Conservation (phyloP, 306 rosid species). For the Nissolia schottii region DNA sequence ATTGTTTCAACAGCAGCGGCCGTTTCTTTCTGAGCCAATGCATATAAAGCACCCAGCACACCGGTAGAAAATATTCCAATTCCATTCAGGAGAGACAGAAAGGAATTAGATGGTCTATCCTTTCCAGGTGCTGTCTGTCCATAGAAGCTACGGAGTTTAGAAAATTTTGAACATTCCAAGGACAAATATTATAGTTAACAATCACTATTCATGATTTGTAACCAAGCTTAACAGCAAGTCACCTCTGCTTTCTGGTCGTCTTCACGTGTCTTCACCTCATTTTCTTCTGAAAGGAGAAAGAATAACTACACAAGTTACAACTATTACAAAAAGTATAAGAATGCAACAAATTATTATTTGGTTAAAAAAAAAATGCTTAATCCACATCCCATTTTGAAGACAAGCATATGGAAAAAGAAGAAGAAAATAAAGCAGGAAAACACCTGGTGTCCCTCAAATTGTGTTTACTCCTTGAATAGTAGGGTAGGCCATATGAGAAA, state of each 20-base stretch:
- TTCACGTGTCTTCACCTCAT: slow-evolving; percentile 37
- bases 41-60: slow-evolving; percentile 65
- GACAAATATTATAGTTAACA: slow-evolving; percentile 6
- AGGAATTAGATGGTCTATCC: slow-evolving; percentile 37
- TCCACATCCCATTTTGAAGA: not conserved
- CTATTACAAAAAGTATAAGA: not conserved
- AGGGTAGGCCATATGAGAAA: not conserved
- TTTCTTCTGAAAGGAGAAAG: slow-evolving; percentile 48
- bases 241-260: slow-evolving; percentile 58
- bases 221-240: slow-evolving; percentile 30
- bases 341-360: not conserved
- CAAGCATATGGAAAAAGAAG: not conserved
- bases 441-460: not conserved
- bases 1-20: slow-evolving; percentile 37
- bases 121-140: slow-evolving; percentile 40
- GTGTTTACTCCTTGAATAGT: not conserved
- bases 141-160: slow-evolving; percentile 31
- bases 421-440: too few species aligned
- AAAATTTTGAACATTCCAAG: slow-evolving; percentile 14
- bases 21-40: slow-evolving; percentile 59
- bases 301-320: slow-evolving; percentile 14
- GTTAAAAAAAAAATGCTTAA: not conserved
- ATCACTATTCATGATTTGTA: slow-evolving; percentile 20
- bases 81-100: slow-evolving; percentile 51
- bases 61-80: slow-evolving; percentile 68